These are phyloP conservation scores for Erodium trifolium DNA, from an alignment of 441 rosid genomes.

Conservation along the genomic window DNA sequence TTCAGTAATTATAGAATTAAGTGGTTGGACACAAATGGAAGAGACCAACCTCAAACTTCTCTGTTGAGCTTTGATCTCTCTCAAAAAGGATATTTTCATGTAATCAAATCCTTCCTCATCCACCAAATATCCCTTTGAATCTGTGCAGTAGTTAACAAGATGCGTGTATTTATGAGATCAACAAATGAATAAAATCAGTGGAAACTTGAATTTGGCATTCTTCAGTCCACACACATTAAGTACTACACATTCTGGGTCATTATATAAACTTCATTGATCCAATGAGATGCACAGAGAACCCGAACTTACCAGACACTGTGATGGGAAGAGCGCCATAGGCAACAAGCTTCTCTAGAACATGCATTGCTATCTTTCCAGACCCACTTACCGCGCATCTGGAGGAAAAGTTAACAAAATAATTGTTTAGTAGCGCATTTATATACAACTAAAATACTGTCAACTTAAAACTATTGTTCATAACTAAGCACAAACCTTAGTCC, in stretches of 20 bases:
- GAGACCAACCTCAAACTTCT: constrained; percentile 74
- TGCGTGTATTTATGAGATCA: background rate
- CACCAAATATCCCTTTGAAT: constrained; percentile 91
- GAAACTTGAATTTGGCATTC: background rate
- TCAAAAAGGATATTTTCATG: constrained; percentile 84
- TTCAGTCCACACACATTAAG: too few relatives aligned
- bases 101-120: constrained; percentile 98
- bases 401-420: constrained; percentile 8
- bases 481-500: constrained; percentile 64
- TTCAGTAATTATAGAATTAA: background rate
- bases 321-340: constrained; percentile 92
- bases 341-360: constrained; percentile 92
- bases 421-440: background rate
- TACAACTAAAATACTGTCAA: background rate
- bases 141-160: constrained; percentile 32
- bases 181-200: background rate
- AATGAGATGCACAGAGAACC: background rate
- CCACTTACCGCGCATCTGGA: constrained; percentile 92
- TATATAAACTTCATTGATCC: background rate
- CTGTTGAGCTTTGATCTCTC: constrained; percentile 93
- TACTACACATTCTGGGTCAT: too few relatives aligned
- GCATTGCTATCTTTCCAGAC: constrained; percentile 97
- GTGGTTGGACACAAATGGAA: background rate
- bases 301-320: constrained; percentile 67
- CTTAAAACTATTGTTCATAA: background rate